These are phyloP conservation scores for Rhodotorula sp. DNA, from an alignment of 1,284 basidiomycete genomes.

Conservation along the genomic window DNA sequence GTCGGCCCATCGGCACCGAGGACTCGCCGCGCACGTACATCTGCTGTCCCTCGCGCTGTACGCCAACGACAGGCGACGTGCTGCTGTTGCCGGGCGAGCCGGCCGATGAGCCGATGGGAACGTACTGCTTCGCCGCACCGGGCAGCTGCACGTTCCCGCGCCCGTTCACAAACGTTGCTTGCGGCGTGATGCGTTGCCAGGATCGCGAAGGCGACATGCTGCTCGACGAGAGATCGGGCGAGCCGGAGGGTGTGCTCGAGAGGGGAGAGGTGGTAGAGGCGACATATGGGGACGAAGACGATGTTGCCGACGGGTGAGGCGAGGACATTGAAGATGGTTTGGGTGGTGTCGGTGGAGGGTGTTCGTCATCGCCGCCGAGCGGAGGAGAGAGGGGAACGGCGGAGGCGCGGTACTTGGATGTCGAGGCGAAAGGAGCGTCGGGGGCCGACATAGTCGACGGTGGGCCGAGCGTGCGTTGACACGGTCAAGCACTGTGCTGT, in stretches of 20 bases:
- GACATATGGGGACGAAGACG: not conserved
- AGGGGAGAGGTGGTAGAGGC: not conserved
- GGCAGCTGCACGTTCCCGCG: constrained; percentile 22
- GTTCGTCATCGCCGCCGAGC: not conserved
- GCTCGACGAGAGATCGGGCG: not conserved
- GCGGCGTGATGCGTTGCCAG: constrained; percentile 17
- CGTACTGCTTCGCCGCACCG: constrained; percentile 14
- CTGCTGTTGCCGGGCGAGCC: not conserved
- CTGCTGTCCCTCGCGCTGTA: constrained; percentile 20
- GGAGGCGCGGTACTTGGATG: not conserved
- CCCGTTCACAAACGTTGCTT: constrained; percentile 31
- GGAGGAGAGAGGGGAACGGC: not conserved
- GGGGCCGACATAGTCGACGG: not conserved
- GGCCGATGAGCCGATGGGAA: not conserved
- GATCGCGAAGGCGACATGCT: constrained; percentile 19
- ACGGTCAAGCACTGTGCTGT: not conserved
- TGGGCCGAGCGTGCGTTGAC: too few relatives aligned
- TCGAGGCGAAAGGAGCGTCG: not conserved
- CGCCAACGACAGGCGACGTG: not conserved
- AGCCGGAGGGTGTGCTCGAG: not conserved
- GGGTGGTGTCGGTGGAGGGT: not conserved
- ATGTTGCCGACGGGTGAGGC: not conserved
- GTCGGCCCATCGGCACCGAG: not conserved
- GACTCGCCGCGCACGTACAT: constrained; percentile 21
- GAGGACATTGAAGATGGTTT: not conserved